Conservation (phyloP, 345 rosid species). For the Xanthoceras sorbifolium region DNA sequence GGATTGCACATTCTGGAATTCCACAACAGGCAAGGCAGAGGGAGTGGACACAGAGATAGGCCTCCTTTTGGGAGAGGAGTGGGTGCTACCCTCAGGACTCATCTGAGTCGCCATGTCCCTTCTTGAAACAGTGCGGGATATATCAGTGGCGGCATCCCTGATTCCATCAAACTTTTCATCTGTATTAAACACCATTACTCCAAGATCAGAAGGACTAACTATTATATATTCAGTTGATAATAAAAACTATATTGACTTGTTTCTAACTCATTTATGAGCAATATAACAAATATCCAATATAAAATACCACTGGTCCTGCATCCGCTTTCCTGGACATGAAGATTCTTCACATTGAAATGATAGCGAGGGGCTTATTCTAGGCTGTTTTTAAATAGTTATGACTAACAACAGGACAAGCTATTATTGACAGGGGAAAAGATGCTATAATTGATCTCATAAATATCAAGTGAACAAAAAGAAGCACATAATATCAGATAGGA, state of each 20-base stretch:
- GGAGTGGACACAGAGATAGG: conserved; percentile 58
- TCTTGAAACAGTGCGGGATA: conserved; percentile 67
- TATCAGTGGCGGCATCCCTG: conserved; percentile 64
- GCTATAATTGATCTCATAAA: not conserved
- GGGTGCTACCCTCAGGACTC: conserved; percentile 80
- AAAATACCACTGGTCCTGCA: not conserved
- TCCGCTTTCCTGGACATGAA: not conserved
- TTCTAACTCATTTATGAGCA: not conserved
- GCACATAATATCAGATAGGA: not conserved
- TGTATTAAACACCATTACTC: conserved; percentile 23
- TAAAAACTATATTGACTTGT: not conserved
- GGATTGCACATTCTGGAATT: conserved; percentile 46
- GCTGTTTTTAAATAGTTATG: not conserved
- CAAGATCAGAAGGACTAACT: conserved; percentile 30
- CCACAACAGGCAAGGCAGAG: conserved; percentile 53
- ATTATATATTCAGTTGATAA: no score
- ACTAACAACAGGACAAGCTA: not conserved
- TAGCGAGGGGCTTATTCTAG: not conserved
- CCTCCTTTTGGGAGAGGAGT: conserved; percentile 57
- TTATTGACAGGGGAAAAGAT: not conserved
- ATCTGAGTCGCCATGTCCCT: conserved; percentile 99
- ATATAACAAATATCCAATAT: not conserved
- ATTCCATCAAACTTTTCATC: conserved; percentile 50
- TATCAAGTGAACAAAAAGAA: not conserved
- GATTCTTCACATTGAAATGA: not conserved